Evolutionary conservation across 495 filamentous ascomycete genomes (phyloP).

Genomic region (Neurospora tetrasperma): DNA sequence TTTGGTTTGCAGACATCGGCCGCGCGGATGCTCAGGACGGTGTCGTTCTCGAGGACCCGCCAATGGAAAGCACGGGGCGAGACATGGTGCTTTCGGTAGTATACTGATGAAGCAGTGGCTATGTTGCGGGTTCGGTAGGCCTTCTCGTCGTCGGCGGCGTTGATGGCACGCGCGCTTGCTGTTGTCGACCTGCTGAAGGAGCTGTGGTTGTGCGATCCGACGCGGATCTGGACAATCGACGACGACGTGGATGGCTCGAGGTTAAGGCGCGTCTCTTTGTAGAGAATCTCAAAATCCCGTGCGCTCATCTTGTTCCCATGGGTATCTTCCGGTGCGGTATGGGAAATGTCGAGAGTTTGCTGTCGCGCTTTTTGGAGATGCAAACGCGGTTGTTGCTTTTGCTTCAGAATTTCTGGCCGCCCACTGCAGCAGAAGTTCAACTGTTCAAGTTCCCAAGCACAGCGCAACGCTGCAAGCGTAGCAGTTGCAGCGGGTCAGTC

Average conservation of each 20-base stretch:
- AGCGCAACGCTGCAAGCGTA: not conserved
- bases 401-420: constrained; percentile 18
- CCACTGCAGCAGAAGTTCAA: constrained; percentile 2
- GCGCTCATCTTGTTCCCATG: constrained; percentile 35
- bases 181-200: constrained; percentile 25
- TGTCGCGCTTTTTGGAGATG: constrained; percentile 16
- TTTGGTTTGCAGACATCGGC: constrained; percentile 61
- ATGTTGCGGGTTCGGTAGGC: constrained; percentile 60
- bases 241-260: constrained; percentile 61
- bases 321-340: constrained; percentile 17
- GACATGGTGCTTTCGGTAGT: constrained; percentile 62
- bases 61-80: constrained; percentile 83
- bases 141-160: constrained; percentile 56
- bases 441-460: constrained; percentile 12
- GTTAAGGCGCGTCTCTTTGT: constrained; percentile 79
- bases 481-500: not conserved
- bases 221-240: constrained; percentile 62
- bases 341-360: constrained; percentile 2
- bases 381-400: constrained; percentile 15
- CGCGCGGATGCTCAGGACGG: constrained; percentile 69
- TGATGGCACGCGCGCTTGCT: constrained; percentile 2
- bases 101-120: constrained; percentile 71
- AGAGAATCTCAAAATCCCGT: constrained; percentile 42
- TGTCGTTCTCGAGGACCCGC: constrained; percentile 74
- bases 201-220: constrained; percentile 41